Base-by-base conservation (phyloP, 306 rosid genomes). In the Crataegus laevigata region DNA sequence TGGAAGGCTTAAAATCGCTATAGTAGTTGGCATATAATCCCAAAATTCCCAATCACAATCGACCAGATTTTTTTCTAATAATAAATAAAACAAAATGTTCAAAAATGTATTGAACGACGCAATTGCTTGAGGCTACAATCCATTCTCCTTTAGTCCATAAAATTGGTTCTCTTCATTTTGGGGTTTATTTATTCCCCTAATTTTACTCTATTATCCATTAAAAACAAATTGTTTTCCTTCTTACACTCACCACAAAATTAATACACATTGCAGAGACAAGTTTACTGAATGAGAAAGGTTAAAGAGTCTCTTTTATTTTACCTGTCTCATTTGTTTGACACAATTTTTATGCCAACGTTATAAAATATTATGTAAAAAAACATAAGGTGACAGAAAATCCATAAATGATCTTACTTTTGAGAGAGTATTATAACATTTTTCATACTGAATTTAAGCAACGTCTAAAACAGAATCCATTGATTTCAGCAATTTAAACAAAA, bases 381-480 rank as follows among this genome's bases (percentile, higher is more conserved):
- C 0, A 34, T 34, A 34, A 34, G 9, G 2, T 34, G 9, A 0
- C 2, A 0, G 0, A 36, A 0, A 36, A 0, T 36, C 0, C 10
- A 36, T 36, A 36, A 36, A 36, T 0, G 0, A 0, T 36, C 1
- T 36, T 0, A 34, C 0, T 34, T 34, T 34, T 34, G 2, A 34
- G 9, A 32, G 38, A 36, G 9, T 7, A 36, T 36, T 2, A 1
- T 36, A 36, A 6, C 40, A 36, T 36, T 36, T 36, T 2, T 36
- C 40, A 6, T 36, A 36, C 40, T 36, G 40, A 36, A 36, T 36
- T 36, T 36, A 7, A 36, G 40, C 40, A 6, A 36, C 2, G 40
- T 36, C 40, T 36, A 36, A 36, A 36, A 7, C 2, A 7, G 40
- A 36, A 36, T 36, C 40, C 10, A 36, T 36, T 36, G 40, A 36